Percentiles rank a stretch among this genome's conserved stretches.
These are phyloP conservation scores for Nothophoma quercina DNA, from an alignment of 2,329 filamentous ascomycete genomes.

Conservation along the genomic window DNA sequence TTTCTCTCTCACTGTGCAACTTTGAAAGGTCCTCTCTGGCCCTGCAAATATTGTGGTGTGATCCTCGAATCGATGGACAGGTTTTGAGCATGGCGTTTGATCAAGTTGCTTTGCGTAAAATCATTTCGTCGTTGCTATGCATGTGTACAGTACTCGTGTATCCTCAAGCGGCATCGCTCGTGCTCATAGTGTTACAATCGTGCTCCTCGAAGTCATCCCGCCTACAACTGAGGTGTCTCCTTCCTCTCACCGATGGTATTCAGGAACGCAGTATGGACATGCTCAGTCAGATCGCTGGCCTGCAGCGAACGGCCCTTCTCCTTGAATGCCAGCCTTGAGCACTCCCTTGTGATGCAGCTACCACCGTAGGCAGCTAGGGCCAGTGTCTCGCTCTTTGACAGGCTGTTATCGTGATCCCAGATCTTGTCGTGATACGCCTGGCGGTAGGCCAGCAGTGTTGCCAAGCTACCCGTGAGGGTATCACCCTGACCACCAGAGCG, in stretches of 20 bases:
- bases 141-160: background rate
- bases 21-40: no score
- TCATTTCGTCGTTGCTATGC: slow-evolving; percentile 8
- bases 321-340: slow-evolving; percentile 83
- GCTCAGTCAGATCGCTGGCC: slow-evolving; percentile 90
- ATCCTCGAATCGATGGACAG: no score
- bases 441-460: slow-evolving; percentile 87
- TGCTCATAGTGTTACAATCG: slow-evolving; percentile 1
- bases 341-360: slow-evolving; percentile 87
- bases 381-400: slow-evolving; percentile 67
- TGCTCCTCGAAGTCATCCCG: background rate
- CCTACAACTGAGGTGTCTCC: slow-evolving; percentile 38
- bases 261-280: slow-evolving; percentile 83
- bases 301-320: slow-evolving; percentile 88
- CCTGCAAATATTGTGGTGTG: no score
- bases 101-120: background rate
- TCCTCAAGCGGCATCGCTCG: background rate
- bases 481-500: slow-evolving; percentile 94
- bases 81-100: no score
- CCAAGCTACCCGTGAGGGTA: slow-evolving; percentile 88
- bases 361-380: slow-evolving; percentile 86
- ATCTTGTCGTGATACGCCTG: slow-evolving; percentile 83
- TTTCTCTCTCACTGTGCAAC: background rate
- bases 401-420: slow-evolving; percentile 69
- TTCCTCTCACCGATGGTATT: slow-evolving; percentile 75